Evolutionary conservation across 2,329 filamentous ascomycete species (phyloP).

Genomic region (Penicillium sp.): DNA sequence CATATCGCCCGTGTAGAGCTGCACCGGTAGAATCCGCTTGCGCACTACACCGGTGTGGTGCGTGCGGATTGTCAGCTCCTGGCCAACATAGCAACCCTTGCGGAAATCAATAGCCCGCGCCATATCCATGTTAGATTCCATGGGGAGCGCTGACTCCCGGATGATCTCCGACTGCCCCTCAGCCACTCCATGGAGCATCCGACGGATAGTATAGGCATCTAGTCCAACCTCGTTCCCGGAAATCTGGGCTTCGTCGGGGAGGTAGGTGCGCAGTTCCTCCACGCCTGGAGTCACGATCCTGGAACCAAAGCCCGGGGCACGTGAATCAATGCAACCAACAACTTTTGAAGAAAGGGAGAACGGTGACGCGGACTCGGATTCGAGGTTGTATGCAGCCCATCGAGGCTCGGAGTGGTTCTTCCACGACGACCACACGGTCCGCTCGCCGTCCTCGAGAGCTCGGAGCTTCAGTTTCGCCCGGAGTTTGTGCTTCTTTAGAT

Average conservation of each 20-base stretch:
- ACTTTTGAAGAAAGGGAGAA: slow-evolving; percentile 33
- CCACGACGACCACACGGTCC: slow-evolving; percentile 76
- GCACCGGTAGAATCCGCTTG: slow-evolving; percentile 82
- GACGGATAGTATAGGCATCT: slow-evolving; percentile 71
- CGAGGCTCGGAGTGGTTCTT: slow-evolving; percentile 51
- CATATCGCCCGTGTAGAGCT: slow-evolving; percentile 64
- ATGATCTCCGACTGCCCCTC: slow-evolving; percentile 84
- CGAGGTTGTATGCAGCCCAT: slow-evolving; percentile 46
- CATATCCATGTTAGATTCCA: slow-evolving; percentile 87
- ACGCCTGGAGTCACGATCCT: slow-evolving; percentile 42
- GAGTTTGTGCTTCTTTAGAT: slow-evolving; percentile 84
- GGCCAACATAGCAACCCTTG: slow-evolving; percentile 96
- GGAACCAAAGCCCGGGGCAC: slow-evolving; percentile 46
- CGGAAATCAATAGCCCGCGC: slow-evolving; percentile 86
- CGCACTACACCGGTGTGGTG: slow-evolving; percentile 92
- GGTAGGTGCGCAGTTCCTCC: slow-evolving; percentile 37
- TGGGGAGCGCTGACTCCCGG: slow-evolving; percentile 72
- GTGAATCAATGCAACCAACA: slow-evolving; percentile 43
- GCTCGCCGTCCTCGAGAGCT: slow-evolving; percentile 67
- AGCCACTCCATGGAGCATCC: slow-evolving; percentile 79
- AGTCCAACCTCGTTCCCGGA: slow-evolving; percentile 56
- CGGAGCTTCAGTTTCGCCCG: slow-evolving; percentile 76
- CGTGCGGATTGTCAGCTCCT: slow-evolving; percentile 94
- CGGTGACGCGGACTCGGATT: slow-evolving; percentile 36
- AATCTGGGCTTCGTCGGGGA: slow-evolving; percentile 40